phyloP scores from a whole-genome alignment of 345 rosid genomes.

The Xanthoceras sorbifolium region DNA sequence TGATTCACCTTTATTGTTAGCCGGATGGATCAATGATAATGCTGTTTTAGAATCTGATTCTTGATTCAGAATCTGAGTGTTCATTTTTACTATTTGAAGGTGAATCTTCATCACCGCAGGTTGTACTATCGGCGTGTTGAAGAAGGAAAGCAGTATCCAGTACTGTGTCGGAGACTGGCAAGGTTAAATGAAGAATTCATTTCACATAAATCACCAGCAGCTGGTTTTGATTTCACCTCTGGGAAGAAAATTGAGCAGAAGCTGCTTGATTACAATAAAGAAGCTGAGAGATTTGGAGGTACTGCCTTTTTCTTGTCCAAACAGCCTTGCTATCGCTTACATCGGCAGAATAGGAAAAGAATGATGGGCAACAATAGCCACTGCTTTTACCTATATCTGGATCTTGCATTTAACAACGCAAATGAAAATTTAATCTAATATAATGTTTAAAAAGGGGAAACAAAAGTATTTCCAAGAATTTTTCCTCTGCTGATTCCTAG shows the following conservation, averaged over 20 bases:
- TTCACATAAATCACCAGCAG: slow-evolving; percentile 67
- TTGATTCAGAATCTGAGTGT: slow-evolving; percentile 2
- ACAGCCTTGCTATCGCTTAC: not conserved
- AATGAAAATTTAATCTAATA: no score
- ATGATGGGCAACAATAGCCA: not conserved
- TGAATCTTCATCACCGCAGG: slow-evolving; percentile 44
- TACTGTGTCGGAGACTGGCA: slow-evolving; percentile 71
- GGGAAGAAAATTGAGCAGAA: slow-evolving; percentile 95
- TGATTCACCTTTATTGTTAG: not conserved
- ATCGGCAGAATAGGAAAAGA: not conserved
- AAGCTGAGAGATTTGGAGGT: slow-evolving; percentile 99
- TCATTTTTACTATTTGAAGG: slow-evolving; percentile 13
- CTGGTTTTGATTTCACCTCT: slow-evolving; percentile 84
- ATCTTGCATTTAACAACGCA: not conserved
- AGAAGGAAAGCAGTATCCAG: slow-evolving; percentile 89
- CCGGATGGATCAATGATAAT: not conserved
- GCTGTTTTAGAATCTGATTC: not conserved
- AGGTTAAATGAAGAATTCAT: slow-evolving; percentile 86
- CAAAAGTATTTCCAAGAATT: not conserved
- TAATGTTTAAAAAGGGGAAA: not conserved
- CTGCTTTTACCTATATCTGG: not conserved
- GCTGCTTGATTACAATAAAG: slow-evolving; percentile 88
- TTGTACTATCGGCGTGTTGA: slow-evolving; percentile 87
- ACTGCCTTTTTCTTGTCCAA: slow-evolving; percentile 16
- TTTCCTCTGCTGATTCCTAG: not conserved